Evolutionary conservation across 306 rosid genomes (phyloP), one percentile per base, ranked within the genome.

Genomic region (Quercus gilva): DNA sequence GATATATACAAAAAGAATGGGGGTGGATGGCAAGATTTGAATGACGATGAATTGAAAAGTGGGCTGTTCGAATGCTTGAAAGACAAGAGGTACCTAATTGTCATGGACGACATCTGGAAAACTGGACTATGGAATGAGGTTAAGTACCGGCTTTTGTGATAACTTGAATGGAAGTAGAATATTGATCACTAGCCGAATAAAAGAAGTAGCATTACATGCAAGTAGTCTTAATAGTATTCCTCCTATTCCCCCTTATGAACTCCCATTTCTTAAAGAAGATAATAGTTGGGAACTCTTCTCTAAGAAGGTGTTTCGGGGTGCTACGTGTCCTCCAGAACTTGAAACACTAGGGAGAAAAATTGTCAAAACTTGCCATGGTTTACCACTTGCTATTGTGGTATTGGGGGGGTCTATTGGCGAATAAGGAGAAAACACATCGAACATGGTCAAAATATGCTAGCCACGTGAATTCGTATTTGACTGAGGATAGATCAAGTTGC

Each of bases 261-360:
- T 78, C 21, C 69, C 19, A 15, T 10, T 74, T 41, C 81, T 85
- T 0, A n/a, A 0, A 8, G 58, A 78, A 43, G 69, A 81, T 43
- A 73, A 81, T 6, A 85, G 88, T 20, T 85, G 85, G 85, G 78
- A 80, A 11, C 71, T 84, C 4, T 80, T 84, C 3, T 57, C 19
- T 58, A 71, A 51, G 55, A 74, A 49, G n/a, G 71, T 74, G 0
- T 74, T 70, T 5, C 0, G 1, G 43, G 13, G 12, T 2, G 57
- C 0, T 2, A 1, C 4, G 0, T 21, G 55, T 25, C 31, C 13
- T 37, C 19, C 57, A 0, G 13, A 43, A 15, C 43, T 45, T 1
- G 55, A 45, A n/a, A 1, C 11, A 0, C 2, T 43, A 1, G 74
- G 74, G 1, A 70, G 21, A 20, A 1, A 1, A 70, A 2, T 70